A percentile compares a stretch with the other conserved stretches of the same genome.
Conservation (phyloP, 139 green algal genomes). For the Coccomyxa sp. region DNA sequence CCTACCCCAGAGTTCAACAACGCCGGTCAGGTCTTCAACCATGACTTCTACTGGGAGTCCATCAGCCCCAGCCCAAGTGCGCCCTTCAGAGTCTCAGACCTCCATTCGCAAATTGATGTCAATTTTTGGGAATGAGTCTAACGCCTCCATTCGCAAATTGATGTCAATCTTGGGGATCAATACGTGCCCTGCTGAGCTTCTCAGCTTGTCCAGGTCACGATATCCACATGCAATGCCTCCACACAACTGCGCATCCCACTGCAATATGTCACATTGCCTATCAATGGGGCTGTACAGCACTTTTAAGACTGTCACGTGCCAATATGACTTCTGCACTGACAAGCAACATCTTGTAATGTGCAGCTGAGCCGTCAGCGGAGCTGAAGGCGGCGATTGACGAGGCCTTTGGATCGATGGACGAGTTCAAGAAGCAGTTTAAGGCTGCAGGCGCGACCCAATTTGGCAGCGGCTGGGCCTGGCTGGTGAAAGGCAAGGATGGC, state of each 20-base stretch:
- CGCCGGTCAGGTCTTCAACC: conserved; percentile 87
- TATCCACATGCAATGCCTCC: not conserved
- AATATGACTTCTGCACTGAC: not conserved
- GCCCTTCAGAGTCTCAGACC: not conserved
- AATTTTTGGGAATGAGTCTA: not conserved
- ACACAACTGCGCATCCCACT: not conserved
- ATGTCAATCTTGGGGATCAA: not conserved
- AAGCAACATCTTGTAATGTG: not conserved
- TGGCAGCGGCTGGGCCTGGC: conserved; percentile 92
- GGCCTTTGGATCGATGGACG: conserved; percentile 84
- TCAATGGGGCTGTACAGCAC: not conserved
- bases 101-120: not conserved
- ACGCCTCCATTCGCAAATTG: not conserved
- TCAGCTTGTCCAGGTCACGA: too few relatives aligned
- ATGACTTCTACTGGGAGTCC: conserved; percentile 94
- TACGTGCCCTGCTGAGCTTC: not conserved
- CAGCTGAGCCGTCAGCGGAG: conserved; percentile 63
- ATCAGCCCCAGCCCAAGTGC: conserved; percentile 66
- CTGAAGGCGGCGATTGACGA: conserved; percentile 75
- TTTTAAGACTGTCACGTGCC: not conserved
- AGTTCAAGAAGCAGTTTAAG: conserved; percentile 87
- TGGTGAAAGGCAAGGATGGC: conserved; percentile 64
- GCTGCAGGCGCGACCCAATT: conserved; percentile 76
- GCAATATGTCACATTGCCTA: not conserved
- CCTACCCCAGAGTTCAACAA: conserved; percentile 94